Percentiles rank a stretch among this genome's conserved stretches.
Conservation (phyloP, 768 basidiomycete genomes). For the Amanita muscaria region DNA sequence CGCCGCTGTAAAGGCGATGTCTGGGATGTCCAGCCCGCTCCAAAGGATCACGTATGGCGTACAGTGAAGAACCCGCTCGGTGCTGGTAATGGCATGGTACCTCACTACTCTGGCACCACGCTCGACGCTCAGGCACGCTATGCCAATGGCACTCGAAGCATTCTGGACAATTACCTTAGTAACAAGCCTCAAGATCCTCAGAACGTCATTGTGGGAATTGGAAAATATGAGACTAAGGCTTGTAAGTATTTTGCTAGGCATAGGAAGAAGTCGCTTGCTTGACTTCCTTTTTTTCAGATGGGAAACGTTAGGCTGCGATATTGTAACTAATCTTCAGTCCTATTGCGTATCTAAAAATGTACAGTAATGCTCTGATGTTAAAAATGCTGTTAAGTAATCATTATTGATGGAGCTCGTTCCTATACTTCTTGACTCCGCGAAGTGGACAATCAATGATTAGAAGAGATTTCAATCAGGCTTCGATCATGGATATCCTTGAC, state of each 20-base stretch:
- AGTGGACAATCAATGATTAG: too few relatives aligned
- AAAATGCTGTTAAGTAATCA: too few relatives aligned
- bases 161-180: conserved; percentile 62
- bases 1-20: conserved; percentile 44
- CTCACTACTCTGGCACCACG: conserved; percentile 83
- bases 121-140: conserved; percentile 87
- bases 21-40: conserved; percentile 85
- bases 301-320: conserved; percentile 33
- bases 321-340: too few relatives aligned
- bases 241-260: conserved; percentile 23
- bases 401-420: too few relatives aligned
- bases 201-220: conserved; percentile 72
- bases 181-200: conserved; percentile 61
- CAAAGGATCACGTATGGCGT: conserved; percentile 81
- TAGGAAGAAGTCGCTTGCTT: background rate
- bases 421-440: too few relatives aligned
- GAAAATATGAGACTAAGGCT: conserved; percentile 37
- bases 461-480: too few relatives aligned
- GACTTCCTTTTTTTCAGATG: conserved; percentile 26
- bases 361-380: too few relatives aligned
- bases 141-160: conserved; percentile 59
- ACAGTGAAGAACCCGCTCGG: conserved; percentile 72
- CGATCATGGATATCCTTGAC: too few relatives aligned
- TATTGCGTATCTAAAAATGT: too few relatives aligned
- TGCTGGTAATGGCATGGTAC: conserved; percentile 86